Evolutionary conservation across 495 filamentous ascomycete species (phyloP).

Genomic region (Antarctomyces pellizariae): DNA sequence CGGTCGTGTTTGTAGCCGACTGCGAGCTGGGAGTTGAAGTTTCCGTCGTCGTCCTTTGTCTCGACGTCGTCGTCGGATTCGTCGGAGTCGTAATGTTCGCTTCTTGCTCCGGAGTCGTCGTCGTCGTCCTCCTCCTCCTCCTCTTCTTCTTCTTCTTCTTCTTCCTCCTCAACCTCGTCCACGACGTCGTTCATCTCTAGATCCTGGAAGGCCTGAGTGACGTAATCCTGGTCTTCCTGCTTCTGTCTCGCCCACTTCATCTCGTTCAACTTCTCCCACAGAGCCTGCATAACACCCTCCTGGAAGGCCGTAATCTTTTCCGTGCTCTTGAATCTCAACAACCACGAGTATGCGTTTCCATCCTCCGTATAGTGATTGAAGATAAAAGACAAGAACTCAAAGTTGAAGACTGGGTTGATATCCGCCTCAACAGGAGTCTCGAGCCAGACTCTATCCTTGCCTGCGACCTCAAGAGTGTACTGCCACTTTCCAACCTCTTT

Average conservation of each 20-base stretch:
- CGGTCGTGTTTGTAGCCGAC: slow-evolving; percentile 96
- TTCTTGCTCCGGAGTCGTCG: slow-evolving; percentile 39
- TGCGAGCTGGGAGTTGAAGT: slow-evolving; percentile 87
- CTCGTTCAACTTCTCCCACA: slow-evolving; percentile 95
- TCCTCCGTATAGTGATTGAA: slow-evolving; percentile 88
- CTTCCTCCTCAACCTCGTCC: slow-evolving; percentile 33
- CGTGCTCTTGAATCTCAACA: slow-evolving; percentile 73
- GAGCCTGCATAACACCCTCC: slow-evolving; percentile 76
- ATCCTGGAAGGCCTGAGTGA: slow-evolving; percentile 88
- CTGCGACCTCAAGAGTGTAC: slow-evolving; percentile 82
- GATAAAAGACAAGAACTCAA: slow-evolving; percentile 92
- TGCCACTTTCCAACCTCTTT: slow-evolving; percentile 78
- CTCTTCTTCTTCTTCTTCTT: slow-evolving; percentile 35
- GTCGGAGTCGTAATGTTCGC: slow-evolving; percentile 75
- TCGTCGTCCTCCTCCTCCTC: slow-evolving; percentile 42
- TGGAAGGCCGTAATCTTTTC: slow-evolving; percentile 69
- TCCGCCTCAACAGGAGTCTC: slow-evolving; percentile 68
- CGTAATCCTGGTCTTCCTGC: slow-evolving; percentile 80
- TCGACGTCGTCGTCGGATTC: slow-evolving; percentile 76
- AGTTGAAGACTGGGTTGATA: slow-evolving; percentile 97
- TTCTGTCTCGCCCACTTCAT: slow-evolving; percentile 84
- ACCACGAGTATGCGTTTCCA: slow-evolving; percentile 86
- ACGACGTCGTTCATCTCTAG: slow-evolving; percentile 68
- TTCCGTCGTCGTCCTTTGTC: slow-evolving; percentile 46
- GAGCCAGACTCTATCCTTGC: slow-evolving; percentile 62